Evolutionary conservation across 192 early-diverging fungal species (phyloP).

Genomic region (Entomortierella lignicola): DNA sequence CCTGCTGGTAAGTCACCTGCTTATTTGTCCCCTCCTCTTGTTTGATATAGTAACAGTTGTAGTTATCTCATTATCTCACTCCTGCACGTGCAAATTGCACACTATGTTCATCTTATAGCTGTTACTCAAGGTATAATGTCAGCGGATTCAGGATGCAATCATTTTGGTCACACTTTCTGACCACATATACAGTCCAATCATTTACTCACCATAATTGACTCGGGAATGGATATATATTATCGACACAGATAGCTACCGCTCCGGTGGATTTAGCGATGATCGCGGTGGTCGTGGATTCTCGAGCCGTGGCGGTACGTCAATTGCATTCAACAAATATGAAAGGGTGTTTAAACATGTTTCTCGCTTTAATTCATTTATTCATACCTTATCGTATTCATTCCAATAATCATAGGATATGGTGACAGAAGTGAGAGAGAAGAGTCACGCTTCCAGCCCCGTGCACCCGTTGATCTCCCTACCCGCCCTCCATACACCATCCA

Average conservation of each 20-base stretch:
- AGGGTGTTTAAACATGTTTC: too few species aligned
- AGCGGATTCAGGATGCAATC: too few species aligned
- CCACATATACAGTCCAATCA: slow-evolving; percentile 6
- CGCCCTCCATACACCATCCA: slow-evolving; percentile 90
- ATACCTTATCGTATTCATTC: too few species aligned
- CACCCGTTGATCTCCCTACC: slow-evolving; percentile 78
- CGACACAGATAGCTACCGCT: slow-evolving; percentile 34
- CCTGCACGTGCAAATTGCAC: neutral
- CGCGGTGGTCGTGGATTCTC: slow-evolving; percentile 47
- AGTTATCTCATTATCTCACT: slow-evolving; percentile 1
- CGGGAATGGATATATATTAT: neutral
- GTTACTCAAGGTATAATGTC: slow-evolving; percentile 19
- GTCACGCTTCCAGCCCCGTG: slow-evolving; percentile 55
- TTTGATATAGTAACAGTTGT: neutral
- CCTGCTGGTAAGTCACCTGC: slow-evolving; percentile 66
- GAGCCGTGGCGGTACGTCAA: slow-evolving; percentile 51
- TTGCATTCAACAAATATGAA: neutral
- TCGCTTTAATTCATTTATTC: too few species aligned
- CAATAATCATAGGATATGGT: slow-evolving; percentile 23
- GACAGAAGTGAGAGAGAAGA: slow-evolving; percentile 52
- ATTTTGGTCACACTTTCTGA: neutral
- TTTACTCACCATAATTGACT: neutral
- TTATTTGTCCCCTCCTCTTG: too few species aligned
- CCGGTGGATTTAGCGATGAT: slow-evolving; percentile 49
- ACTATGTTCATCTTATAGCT: slow-evolving; percentile 7